Evolutionary conservation across 2,329 filamentous ascomycete species (phyloP), one percentile per base, ranked within the genome.

Genomic region (Aaosphaeria pasadenensis): DNA sequence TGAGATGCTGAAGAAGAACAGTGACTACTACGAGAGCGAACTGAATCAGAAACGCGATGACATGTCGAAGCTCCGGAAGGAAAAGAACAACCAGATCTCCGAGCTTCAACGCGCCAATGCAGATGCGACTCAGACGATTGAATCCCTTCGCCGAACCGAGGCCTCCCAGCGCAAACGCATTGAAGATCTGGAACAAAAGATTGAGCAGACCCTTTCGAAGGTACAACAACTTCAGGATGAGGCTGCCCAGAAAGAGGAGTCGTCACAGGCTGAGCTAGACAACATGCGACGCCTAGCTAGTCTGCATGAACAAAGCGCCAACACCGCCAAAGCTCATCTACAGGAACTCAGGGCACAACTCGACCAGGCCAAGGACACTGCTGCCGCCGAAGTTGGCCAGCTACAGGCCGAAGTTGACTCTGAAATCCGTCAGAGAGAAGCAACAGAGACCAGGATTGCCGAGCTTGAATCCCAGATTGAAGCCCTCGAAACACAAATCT

Each of bases 1-100:
- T 33, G 90, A 95, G 39, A 78, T 95, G 47, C 84, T 92, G 13
- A 91, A 90, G 67, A 88, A 87, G 62, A 96, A 91, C 74, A 89
- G 89, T 55, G 92, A 97, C 60, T 99, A 91, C 88, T 87, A 94
- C 47, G 90, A 96, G 64, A 85, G 80, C 39, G 94, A 99, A 70
- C 80, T 97, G 24, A 92, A 95, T 75, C 91, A 89, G 0, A 95
- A 96, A 74, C 86, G 83, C 52, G 83, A 86, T 6, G 94, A 99
- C 66, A 85, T 90, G 42, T 82, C 92, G 56, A 96, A 91, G 64
- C 92, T 88, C 71, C 85, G 94, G 54, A 97, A 96, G 66, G 94
- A 99, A 67, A 97, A 96, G 78, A 89, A 89, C 53, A 86, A 90
- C 1, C 87, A 89, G 36, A 89, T 97, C 58, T 83, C 91, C 6